These are phyloP conservation scores for Nasturtium officinale DNA, from an alignment of 345 rosid genomes.

Conservation along the genomic window DNA sequence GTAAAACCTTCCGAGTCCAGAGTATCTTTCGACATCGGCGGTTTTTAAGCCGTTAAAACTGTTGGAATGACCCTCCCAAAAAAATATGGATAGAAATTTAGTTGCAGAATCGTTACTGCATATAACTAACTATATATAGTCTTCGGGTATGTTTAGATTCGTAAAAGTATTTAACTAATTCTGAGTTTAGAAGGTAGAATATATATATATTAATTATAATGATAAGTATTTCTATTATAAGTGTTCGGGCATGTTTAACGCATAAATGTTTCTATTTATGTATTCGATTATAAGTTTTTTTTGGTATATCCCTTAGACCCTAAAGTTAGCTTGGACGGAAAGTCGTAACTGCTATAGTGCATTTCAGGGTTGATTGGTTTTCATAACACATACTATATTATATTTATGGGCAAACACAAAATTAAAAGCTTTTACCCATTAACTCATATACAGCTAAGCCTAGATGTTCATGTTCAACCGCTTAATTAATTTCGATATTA, in stretches of 20 bases:
- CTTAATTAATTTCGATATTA: constrained; percentile 10
- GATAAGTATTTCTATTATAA: too few relatives aligned
- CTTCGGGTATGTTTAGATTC: constrained; percentile 5
- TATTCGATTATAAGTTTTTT: too few relatives aligned
- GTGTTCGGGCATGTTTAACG: too few relatives aligned
- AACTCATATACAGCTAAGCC: constrained; percentile 25
- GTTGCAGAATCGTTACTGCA: constrained; percentile 27
- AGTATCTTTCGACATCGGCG: constrained; percentile 30
- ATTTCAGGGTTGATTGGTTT: constrained; percentile 3
- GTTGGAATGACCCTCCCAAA: constrained; percentile 25
- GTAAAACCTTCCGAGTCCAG: not conserved
- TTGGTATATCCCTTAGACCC: not conserved
- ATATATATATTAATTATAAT: not conserved
- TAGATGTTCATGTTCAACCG: constrained; percentile 39
- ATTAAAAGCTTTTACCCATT: constrained; percentile 7
- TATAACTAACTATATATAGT: not conserved
- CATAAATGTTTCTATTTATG: too few relatives aligned
- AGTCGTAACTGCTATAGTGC: constrained; percentile 13
- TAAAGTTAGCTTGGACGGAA: constrained; percentile 7
- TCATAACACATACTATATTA: constrained; percentile 12
- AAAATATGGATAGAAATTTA: constrained; percentile 16
- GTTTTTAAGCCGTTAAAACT: constrained; percentile 42
- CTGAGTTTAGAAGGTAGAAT: not conserved
- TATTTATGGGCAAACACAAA: constrained; percentile 5
- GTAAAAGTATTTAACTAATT: not conserved